A percentile compares a stretch with the other conserved stretches of the same genome.
Evolutionary conservation across 2,329 filamentous ascomycete species (phyloP).

Genomic region (Cytospora mali): DNA sequence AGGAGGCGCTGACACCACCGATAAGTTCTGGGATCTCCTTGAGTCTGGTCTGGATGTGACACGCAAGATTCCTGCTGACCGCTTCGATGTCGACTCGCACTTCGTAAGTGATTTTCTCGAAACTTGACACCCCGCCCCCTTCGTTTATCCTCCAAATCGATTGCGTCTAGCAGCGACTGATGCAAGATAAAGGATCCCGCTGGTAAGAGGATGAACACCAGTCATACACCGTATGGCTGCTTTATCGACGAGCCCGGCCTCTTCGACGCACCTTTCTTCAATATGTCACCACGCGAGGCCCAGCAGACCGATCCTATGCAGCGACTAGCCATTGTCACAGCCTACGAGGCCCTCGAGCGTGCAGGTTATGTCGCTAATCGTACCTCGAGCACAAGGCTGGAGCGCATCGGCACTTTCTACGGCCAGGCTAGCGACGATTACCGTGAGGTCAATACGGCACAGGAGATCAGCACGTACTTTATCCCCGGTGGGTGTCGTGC

Average conservation of each 20-base stretch:
- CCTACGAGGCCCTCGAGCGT: conserved; percentile 70
- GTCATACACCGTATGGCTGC: conserved; percentile 39
- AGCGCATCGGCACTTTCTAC: conserved; percentile 69
- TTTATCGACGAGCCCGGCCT: conserved; percentile 66
- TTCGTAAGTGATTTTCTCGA: too few species aligned
- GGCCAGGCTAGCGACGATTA: conserved; percentile 78
- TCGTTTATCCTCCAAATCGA: too few species aligned
- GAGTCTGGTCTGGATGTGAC: conserved; percentile 65
- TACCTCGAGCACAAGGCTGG: conserved; percentile 56
- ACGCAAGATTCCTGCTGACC: conserved; percentile 56
- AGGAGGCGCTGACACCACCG: conserved; percentile 58
- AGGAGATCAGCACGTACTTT: conserved; percentile 62
- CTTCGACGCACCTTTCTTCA: conserved; percentile 72
- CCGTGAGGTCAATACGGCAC: conserved; percentile 72
- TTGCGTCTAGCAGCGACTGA: too few species aligned
- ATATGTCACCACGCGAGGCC: conserved; percentile 70
- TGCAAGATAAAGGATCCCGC: too few species aligned
- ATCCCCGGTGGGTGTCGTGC: conserved; percentile 53
- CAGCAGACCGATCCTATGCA: conserved; percentile 65
- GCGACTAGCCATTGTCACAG: conserved; percentile 64
- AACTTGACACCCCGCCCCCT: too few species aligned
- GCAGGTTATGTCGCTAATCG: conserved; percentile 66
- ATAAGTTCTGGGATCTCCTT: conserved; percentile 64
- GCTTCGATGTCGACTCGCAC: conserved; percentile 40
- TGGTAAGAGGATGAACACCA: conserved; percentile 64